phyloP scores from a whole-genome alignment of 768 basidiomycete genomes.

The Suillus brevipes region DNA sequence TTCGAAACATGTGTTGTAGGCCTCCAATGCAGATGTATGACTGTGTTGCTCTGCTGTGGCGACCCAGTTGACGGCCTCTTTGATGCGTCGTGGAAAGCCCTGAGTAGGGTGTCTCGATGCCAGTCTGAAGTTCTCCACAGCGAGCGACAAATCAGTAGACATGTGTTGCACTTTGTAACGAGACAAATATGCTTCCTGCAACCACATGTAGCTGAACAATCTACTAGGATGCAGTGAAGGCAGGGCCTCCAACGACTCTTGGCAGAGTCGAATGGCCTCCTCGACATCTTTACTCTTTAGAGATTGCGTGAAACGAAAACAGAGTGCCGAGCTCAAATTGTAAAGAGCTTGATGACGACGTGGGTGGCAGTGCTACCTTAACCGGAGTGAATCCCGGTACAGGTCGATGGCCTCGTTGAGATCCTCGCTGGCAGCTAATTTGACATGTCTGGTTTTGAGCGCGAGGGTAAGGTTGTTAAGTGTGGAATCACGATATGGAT shows the following conservation, averaged over 20 bases:
- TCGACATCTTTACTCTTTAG: not conserved
- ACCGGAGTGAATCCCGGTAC: not conserved
- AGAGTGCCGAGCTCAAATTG: not conserved
- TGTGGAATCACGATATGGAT: slow-evolving; percentile 7
- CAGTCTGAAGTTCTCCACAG: not conserved
- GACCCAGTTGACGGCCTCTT: fast-evolving
- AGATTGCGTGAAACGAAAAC: not conserved
- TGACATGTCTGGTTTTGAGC: slow-evolving; percentile 3
- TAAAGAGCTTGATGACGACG: not conserved
- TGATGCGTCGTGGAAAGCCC: not conserved
- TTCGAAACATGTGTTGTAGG: not conserved
- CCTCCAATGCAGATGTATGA: slow-evolving; percentile 4
- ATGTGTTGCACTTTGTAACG: not conserved
- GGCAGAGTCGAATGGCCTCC: not conserved
- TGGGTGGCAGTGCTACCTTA: not conserved
- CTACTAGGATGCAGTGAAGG: not conserved
- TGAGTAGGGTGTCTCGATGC: not conserved
- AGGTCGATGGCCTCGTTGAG: not conserved
- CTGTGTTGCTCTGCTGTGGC: not conserved
- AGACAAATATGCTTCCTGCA: not conserved
- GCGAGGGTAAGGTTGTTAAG: slow-evolving; percentile 19
- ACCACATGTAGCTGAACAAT: not conserved
- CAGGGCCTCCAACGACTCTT: not conserved
- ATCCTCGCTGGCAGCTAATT: not conserved
- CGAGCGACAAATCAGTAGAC: not conserved